Evolutionary conservation across 179 eudicot genomes (phyloP), one percentile per base, ranked within the genome.

Genomic region (Silene vulgaris): DNA sequence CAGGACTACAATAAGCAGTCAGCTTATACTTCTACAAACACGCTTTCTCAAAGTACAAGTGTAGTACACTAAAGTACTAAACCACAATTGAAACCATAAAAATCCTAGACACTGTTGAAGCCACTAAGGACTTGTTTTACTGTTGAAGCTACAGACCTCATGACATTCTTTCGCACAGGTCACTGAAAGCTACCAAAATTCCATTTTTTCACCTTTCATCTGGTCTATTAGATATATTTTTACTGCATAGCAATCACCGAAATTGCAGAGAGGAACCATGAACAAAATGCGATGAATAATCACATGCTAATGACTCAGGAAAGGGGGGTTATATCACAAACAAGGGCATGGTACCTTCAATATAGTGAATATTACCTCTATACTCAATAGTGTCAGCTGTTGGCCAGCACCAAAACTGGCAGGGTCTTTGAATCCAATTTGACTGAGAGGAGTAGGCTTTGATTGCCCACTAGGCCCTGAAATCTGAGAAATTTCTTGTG

Each of bases 371-470:
- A 63, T 74, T 80, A 91, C 93, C 93, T 96, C 97, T 80, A 96
- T 77, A 82, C 99, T 96, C 50, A 90, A 79, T 72, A 90, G 63
- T 20, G 97, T 90, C 77, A 96, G 79, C 87, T 96, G 97, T 84
- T 96, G 99, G 69, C 96, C 96, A 69, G 85, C 86, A 73, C 97
- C 97, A 74, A 85, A 75, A 90, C 91, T 90, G 77, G 97, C 99
- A 76, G 99, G 97, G 83, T 96, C 99, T 59, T 90, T 85, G 70
- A 96, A 96, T 68, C 99, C 99, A 63, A 74, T 88, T 87, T 96
- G 99, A 86, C 99, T 96, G 63, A 91, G 80, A 76, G 97, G 99
- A 73, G 99, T 96, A 76, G 75, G 77, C 86, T 85, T 88, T 14
- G 85, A 78, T 77, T 82, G 89, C 68, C 82, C 85, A 77, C 88